These are phyloP conservation scores for Cyclostephanos tholiformis DNA, from an alignment of 108 stramenopile genomes.

Conservation along the genomic window DNA sequence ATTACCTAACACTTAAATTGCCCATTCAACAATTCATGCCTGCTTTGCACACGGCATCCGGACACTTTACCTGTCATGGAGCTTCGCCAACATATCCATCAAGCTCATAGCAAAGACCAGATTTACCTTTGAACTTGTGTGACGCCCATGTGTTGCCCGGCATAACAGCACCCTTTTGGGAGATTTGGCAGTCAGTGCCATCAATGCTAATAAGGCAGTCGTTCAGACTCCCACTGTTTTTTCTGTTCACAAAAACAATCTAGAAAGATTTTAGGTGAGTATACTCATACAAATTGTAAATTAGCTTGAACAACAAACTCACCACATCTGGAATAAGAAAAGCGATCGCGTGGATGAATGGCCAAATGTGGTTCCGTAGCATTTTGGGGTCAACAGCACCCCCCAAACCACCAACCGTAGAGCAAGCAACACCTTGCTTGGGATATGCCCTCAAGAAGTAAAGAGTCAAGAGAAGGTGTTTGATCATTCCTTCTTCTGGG, in stretches of 20 bases:
- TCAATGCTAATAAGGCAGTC: slow-evolving; percentile 18
- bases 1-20: slow-evolving; percentile 32
- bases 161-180: background rate
- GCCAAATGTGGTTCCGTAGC: slow-evolving; percentile 16
- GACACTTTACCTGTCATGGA: too few relatives aligned
- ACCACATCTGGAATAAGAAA: too few relatives aligned
- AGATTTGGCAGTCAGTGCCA: slow-evolving; percentile 9
- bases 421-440: background rate
- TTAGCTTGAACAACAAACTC: too few relatives aligned
- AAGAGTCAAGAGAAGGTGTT: slow-evolving; percentile 13
- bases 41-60: too few relatives aligned
- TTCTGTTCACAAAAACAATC: slow-evolving; percentile 19
- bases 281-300: too few relatives aligned
- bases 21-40: slow-evolving; percentile 35
- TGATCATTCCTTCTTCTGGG: slow-evolving; percentile 13
- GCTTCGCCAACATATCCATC: too few relatives aligned
- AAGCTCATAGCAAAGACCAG: slow-evolving; percentile 43
- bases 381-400: slow-evolving; percentile 29
- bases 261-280: background rate
- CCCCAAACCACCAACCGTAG: slow-evolving; percentile 3
- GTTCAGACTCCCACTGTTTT: slow-evolving; percentile 1
- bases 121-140: slow-evolving; percentile 35
- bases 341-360: slow-evolving; percentile 11
- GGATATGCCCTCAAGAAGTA: slow-evolving; percentile 15
- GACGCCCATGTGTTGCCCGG: slow-evolving; percentile 2